Base-by-base conservation (phyloP, 176 grass and related monocot species). In the Zizania latifolia region DNA sequence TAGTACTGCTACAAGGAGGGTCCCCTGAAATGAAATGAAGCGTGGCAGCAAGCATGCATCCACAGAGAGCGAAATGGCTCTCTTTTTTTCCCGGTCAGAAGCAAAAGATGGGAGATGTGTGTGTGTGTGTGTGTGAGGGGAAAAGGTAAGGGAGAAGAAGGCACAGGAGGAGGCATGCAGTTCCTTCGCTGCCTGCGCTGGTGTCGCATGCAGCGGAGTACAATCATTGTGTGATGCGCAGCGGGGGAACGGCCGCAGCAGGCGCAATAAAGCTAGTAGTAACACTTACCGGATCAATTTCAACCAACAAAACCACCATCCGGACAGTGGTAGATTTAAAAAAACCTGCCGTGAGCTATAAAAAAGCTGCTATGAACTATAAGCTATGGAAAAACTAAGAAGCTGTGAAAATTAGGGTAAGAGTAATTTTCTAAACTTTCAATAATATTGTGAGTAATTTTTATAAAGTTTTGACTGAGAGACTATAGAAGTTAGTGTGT, bases 221-320 rank as follows among this genome's bases (percentile, higher is more conserved):
- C 67, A 73, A 85, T 79, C 7, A 79, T 79, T 43, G 75, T 50
- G 76, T 57, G 83, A 73, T 46, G 26, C 46, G 46, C 48, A 37
- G 82, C 44, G 21, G 65, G 19, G 82, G 65, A 56, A 34, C 74
- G 63, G 17, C 26, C 33, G 55, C 46, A 41, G 48, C 48, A 4
- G n/a, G n/a, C 12, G 45, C 71, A 44, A 35, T 58, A 82, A 67
- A 75, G 29, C 29, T 26, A 33, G 17, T 23, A 22, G n/a, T n/a
- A n/a, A n/a, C 26, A 3, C 43, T 29, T 5, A 6, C 15, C 54
- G 44, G 55, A 32, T 68, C 81, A 62, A 19, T 16, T 72, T 14
- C 31, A 36, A 23, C n/a, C n/a, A n/a, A n/a, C n/a, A n/a, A n/a
- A n/a, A n/a, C n/a, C n/a, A n/a, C n/a, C n/a, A n/a, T n/a, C n/a